Evolutionary conservation across 2,329 filamentous ascomycete species (phyloP).

Genomic region (Aspergillus ochraceoroseus): DNA sequence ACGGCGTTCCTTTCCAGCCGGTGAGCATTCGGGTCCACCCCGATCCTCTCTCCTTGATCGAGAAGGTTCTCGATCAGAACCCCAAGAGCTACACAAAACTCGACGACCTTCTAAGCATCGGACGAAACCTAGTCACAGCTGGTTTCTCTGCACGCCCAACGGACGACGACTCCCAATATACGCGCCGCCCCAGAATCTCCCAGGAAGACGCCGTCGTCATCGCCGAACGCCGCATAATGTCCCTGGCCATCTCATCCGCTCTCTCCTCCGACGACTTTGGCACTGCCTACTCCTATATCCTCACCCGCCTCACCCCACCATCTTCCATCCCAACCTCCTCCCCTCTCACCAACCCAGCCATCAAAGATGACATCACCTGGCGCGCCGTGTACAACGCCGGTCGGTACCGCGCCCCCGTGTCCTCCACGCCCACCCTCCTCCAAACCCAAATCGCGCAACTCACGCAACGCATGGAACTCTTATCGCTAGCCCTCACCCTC

Average conservation of each 20-base stretch:
- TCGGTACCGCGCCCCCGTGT: slow-evolving; percentile 45
- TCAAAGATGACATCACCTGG: slow-evolving; percentile 58
- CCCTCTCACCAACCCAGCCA: slow-evolving; percentile 24
- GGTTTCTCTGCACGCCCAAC: slow-evolving; percentile 33
- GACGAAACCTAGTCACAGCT: slow-evolving; percentile 52
- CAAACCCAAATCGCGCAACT: slow-evolving; percentile 50
- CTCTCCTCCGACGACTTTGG: slow-evolving; percentile 47
- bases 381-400: slow-evolving; percentile 60
- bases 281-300: slow-evolving; percentile 63
- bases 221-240: slow-evolving; percentile 46
- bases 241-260: slow-evolving; percentile 45
- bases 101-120: slow-evolving; percentile 60
- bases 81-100: slow-evolving; percentile 58
- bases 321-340: slow-evolving; percentile 32
- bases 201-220: slow-evolving; percentile 31
- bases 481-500: slow-evolving; percentile 58
- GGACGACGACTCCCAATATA: slow-evolving; percentile 21
- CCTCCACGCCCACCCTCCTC: slow-evolving; percentile 30
- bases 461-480: slow-evolving; percentile 60
- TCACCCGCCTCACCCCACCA: slow-evolving; percentile 51
- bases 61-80: slow-evolving; percentile 60
- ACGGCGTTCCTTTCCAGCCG: slow-evolving; percentile 61
- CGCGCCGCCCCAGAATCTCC: slow-evolving; percentile 9
- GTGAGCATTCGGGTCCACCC: slow-evolving; percentile 61
- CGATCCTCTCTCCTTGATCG: slow-evolving; percentile 56